A percentile compares a stretch with the other conserved stretches of the same genome.
These are phyloP conservation scores for Termitomyces sp. DNA, from an alignment of 768 basidiomycete species.

Conservation along the genomic window DNA sequence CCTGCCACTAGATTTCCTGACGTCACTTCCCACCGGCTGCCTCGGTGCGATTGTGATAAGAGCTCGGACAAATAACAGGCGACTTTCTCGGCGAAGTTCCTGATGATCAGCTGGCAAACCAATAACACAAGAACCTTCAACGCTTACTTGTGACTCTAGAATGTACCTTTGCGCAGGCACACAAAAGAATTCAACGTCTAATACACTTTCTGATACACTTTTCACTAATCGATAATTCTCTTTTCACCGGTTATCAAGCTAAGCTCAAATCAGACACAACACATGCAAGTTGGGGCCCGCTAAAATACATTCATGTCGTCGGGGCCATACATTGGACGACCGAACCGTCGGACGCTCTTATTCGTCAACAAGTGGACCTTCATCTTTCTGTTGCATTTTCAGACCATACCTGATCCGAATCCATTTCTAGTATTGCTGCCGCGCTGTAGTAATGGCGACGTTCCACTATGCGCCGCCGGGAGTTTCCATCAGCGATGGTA, in stretches of 20 bases:
- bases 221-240: neutral
- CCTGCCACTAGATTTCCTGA: conserved; percentile 1
- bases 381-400: neutral
- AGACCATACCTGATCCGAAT: neutral
- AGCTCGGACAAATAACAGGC: conserved; percentile 1
- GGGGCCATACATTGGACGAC: no score
- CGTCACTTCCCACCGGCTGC: conserved; percentile 5
- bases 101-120: neutral
- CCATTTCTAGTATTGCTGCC: neutral
- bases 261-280: neutral
- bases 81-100: conserved; percentile 10
- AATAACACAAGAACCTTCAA: neutral
- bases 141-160: neutral
- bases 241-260: neutral
- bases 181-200: conserved; percentile 3
- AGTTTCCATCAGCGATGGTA: conserved; percentile 7
- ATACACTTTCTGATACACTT: conserved; percentile 11
- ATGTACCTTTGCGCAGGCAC: conserved; percentile 9
- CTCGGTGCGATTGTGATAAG: conserved; percentile 1
- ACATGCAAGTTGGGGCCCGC: neutral
- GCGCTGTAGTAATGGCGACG: conserved; percentile 1
- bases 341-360: neutral
- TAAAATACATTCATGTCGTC: neutral
- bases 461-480: conserved; percentile 6
- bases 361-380: neutral